Evolutionary conservation across 345 rosid genomes (phyloP).

Genomic region (Triadica sebifera): DNA sequence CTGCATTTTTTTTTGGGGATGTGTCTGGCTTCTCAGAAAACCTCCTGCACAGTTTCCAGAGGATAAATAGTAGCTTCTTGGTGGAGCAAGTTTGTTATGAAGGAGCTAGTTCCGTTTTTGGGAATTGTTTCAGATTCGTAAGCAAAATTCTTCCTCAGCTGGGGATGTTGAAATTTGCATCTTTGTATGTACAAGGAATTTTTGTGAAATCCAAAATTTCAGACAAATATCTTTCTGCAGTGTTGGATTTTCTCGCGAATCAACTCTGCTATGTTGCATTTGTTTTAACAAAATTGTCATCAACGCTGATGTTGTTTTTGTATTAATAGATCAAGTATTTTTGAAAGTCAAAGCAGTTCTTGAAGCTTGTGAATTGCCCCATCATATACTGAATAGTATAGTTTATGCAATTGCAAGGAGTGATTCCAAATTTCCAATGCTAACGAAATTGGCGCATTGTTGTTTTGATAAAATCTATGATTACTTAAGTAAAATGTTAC

Average conservation of each 20-base stretch:
- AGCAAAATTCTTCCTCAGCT: conserved; percentile 8
- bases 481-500: too few species aligned
- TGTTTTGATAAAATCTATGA: too few species aligned
- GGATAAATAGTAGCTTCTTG: neutral
- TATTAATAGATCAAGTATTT: neutral
- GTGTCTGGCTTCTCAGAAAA: neutral
- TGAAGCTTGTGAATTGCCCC: neutral
- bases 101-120: neutral
- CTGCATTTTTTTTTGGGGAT: conserved; percentile 1
- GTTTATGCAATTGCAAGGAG: too few species aligned
- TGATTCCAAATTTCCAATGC: too few species aligned
- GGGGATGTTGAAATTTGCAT: conserved; percentile 7
- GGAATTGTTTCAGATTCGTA: neutral
- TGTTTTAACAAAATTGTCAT: neutral
- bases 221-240: neutral
- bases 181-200: conserved; percentile 6
- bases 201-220: conserved; percentile 3
- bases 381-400: neutral
- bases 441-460: too few species aligned
- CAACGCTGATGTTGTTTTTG: neutral
- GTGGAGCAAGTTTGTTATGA: conserved; percentile 1
- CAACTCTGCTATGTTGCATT: neutral
- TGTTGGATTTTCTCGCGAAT: neutral
- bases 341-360: too few species aligned
- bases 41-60: conserved; percentile 5